Evolutionary conservation across 2,329 filamentous ascomycete genomes (phyloP), one percentile per base, ranked within the genome.

Genomic region (Bipolaris cookei): DNA sequence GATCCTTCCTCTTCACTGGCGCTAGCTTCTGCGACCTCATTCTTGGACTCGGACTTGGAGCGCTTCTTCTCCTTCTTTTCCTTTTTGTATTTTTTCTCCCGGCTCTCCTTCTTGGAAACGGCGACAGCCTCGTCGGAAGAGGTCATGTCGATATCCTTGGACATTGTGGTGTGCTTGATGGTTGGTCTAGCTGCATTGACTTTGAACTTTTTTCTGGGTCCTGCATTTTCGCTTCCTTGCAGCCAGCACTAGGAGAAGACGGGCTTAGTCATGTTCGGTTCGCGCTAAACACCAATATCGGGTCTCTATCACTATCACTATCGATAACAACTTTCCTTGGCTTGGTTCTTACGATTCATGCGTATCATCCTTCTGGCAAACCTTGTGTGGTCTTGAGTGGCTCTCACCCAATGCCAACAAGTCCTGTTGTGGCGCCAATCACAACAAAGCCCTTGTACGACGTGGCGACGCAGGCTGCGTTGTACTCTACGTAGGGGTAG

Each of bases 1-100:
- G 11, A 11, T 32, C 56, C 37, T 41, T 41, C 46, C n/a, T 66
- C 60, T 23, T 63, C 59, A 44, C 62, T 58, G 37, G 52, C 54
- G 35, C 64, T 48, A 25, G 55, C 46, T n/a, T 53, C 59, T 54
- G 61, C 62, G n/a, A 28, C 45, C 25, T 58, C 54, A n/a, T 53
- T 43, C 38, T 59, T 61, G 14, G 48, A 44, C 39, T 68, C 61
- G n/a, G 61, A 59, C 57, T 62, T 68, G 25, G 60, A 58, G 21
- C 60, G 60, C 30, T 71, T 67, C 54, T 64, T 64, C 13, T 69
- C 65, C 46, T 68, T 69, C 51, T 65, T 63, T 8, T 66, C 66
- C 46, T 69, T 70, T 34, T 70, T 72, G 21, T 65, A 67, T 20
- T 71, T 72, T 42, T 68, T 67, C 62, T 69, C 65, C 43, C 61